A percentile compares a stretch with the other conserved stretches of the same genome.
These are phyloP conservation scores for Penicillium decumbens DNA, from an alignment of 2,329 filamentous ascomycete genomes.

Conservation along the genomic window DNA sequence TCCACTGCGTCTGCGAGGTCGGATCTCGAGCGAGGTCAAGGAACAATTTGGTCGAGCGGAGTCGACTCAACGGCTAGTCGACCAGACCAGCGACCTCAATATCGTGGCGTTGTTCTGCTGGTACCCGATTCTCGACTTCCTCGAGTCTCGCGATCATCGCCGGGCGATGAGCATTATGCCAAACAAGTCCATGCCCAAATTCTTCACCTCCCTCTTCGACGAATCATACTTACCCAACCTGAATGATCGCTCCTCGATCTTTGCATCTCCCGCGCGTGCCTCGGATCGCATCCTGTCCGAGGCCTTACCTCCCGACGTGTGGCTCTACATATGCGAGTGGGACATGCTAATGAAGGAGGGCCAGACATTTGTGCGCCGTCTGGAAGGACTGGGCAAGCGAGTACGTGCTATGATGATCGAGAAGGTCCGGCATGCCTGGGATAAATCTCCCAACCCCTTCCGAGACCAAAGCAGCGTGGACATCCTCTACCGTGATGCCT, in stretches of 20 bases:
- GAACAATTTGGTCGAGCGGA: conserved; percentile 28
- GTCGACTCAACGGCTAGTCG: conserved; percentile 35
- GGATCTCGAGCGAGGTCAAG: conserved; percentile 19
- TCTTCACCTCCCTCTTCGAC: conserved; percentile 49
- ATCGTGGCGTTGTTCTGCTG: conserved; percentile 57
- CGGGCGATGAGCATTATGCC: conserved; percentile 53
- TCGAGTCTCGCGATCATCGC: conserved; percentile 55
- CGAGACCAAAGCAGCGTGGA: conserved; percentile 42
- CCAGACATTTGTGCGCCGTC: conserved; percentile 40
- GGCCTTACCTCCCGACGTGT: conserved; percentile 56
- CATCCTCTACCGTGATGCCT: conserved; percentile 42
- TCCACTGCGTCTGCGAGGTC: conserved; percentile 53
- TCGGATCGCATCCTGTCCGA: conserved; percentile 50
- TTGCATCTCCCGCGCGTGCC: conserved; percentile 56
- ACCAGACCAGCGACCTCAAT: conserved; percentile 41
- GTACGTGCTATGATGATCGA: conserved; percentile 46
- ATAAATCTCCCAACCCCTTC: conserved; percentile 48
- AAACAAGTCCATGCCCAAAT: conserved; percentile 46
- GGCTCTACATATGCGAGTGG: conserved; percentile 61
- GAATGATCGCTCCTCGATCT: conserved; percentile 52
- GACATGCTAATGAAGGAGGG: conserved; percentile 63
- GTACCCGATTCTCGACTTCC: conserved; percentile 61
- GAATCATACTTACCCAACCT: conserved; percentile 46
- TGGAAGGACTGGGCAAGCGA: conserved; percentile 42
- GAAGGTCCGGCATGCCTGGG: conserved; percentile 46